Percentiles rank a stretch among this genome's conserved stretches.
Evolutionary conservation across 768 basidiomycete genomes (phyloP).

Genomic region (Calocybe gangraenosa): DNA sequence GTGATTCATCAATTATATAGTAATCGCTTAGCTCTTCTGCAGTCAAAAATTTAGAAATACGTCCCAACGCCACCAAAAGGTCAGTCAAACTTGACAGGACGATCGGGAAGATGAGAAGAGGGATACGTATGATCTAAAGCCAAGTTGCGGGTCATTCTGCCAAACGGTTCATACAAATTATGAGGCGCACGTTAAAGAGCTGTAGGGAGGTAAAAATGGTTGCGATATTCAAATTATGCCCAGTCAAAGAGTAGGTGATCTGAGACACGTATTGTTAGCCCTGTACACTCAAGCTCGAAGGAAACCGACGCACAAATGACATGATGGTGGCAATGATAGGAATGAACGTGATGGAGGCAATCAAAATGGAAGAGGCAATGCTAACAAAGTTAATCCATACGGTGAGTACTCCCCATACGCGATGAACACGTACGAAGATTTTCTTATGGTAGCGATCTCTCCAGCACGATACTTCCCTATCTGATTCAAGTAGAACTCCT

Average conservation of each 20-base stretch:
- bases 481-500: conserved; percentile 41
- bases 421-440: conserved; percentile 29
- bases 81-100: conserved; percentile 45
- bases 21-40: conserved; percentile 52
- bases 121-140: conserved; percentile 50
- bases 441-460: conserved; percentile 36
- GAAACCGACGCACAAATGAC: conserved; percentile 39
- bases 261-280: conserved; percentile 18
- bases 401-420: not conserved
- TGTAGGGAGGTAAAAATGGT: conserved; percentile 55
- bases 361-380: conserved; percentile 31
- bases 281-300: not conserved
- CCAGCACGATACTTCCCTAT: conserved; percentile 34
- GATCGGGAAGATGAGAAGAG: conserved; percentile 54
- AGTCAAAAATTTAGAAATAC: conserved; percentile 44
- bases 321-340: conserved; percentile 49
- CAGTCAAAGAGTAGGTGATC: conserved; percentile 60
- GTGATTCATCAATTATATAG: conserved; percentile 36
- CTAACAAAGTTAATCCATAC: conserved; percentile 20
- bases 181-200: conserved; percentile 46
- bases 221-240: conserved; percentile 49
- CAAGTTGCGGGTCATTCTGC: not conserved
- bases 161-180: not conserved
- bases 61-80: conserved; percentile 43
- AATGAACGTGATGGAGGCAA: conserved; percentile 44